Conservation (phyloP, 176 grass and related monocot species). For the Avena eriantha region DNA sequence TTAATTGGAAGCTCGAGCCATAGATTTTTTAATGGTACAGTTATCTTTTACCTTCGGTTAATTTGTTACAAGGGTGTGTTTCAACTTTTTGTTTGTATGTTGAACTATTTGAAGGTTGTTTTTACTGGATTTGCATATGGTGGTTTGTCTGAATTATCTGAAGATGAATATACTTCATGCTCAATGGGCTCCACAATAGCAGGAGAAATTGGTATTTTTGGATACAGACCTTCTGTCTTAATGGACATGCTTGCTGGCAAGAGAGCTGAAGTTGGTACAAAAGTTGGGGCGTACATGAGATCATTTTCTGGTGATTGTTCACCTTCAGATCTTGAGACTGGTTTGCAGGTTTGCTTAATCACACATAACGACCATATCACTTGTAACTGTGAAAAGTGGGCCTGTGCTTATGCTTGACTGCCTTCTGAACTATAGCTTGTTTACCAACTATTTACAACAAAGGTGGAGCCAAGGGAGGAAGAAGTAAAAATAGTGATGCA, state of each 20-base stretch:
- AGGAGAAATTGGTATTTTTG: conserved; percentile 97
- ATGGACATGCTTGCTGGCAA: conserved; percentile 99
- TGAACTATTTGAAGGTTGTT: conserved; percentile 74
- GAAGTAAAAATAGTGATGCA: conserved; percentile 99
- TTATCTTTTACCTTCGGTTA: conserved; percentile 16
- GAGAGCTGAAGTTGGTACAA: conserved; percentile 97
- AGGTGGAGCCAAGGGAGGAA: conserved; percentile 94
- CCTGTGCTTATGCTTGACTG: conserved; percentile 44
- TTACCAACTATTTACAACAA: conserved; percentile 93
- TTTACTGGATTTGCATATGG: conserved; percentile 99
- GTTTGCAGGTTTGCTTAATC: conserved; percentile 74
- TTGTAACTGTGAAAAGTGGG: conserved; percentile 19
- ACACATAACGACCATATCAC: background rate
- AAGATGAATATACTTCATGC: conserved; percentile 97
- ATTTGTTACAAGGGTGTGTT: background rate
- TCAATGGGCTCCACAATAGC: conserved; percentile 98
- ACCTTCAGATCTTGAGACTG: conserved; percentile 96
- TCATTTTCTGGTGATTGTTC: conserved; percentile 98
- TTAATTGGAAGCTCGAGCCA: background rate
- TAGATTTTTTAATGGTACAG: conserved; percentile 2
- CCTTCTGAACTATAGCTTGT: conserved; percentile 66
- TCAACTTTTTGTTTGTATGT: conserved; percentile 34
- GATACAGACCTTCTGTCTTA: conserved; percentile 89
- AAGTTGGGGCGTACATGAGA: conserved; percentile 98
- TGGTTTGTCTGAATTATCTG: conserved; percentile 92